Evolutionary conservation across 257 asterid genomes (phyloP).

Genomic region (Cinchona pubescens): DNA sequence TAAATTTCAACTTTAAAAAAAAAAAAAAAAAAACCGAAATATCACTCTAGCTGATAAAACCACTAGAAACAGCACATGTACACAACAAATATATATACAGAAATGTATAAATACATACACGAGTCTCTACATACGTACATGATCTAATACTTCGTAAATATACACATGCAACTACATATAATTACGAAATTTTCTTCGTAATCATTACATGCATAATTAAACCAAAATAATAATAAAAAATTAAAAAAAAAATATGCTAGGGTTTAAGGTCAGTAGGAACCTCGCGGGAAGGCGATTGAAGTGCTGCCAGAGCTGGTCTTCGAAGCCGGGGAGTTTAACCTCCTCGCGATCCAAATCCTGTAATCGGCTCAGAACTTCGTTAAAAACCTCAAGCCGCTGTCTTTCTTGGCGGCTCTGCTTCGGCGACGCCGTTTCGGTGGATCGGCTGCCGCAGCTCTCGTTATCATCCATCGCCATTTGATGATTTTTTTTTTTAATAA

Average conservation of each 20-base stretch:
- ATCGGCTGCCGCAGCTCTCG: constrained; percentile 56
- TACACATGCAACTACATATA: no score
- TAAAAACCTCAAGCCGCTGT: constrained; percentile 37
- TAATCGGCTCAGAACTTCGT: constrained; percentile 40
- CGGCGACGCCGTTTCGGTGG: constrained; percentile 36
- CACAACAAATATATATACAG: neutral
- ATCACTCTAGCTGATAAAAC: neutral
- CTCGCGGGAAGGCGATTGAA: constrained; percentile 49
- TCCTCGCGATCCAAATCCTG: constrained; percentile 43
- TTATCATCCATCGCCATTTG: constrained; percentile 27
- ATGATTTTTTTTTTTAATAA: no score
- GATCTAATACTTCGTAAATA: no score
- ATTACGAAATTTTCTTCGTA: no score
- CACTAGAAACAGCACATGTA: neutral
- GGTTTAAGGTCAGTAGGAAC: constrained; percentile 31
- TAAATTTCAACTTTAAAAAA: neutral
- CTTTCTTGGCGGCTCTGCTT: constrained; percentile 37
- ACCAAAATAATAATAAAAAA: neutral
- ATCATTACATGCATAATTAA: neutral
- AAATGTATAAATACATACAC: neutral
- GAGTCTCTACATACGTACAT: neutral
- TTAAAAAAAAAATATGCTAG: constrained; percentile 5
- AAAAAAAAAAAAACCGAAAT: no score
- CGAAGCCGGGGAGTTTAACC: constrained; percentile 45
- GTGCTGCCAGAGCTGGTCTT: constrained; percentile 56